Conservation (phyloP, 306 rosid genomes). For the Medicago lupulina region DNA sequence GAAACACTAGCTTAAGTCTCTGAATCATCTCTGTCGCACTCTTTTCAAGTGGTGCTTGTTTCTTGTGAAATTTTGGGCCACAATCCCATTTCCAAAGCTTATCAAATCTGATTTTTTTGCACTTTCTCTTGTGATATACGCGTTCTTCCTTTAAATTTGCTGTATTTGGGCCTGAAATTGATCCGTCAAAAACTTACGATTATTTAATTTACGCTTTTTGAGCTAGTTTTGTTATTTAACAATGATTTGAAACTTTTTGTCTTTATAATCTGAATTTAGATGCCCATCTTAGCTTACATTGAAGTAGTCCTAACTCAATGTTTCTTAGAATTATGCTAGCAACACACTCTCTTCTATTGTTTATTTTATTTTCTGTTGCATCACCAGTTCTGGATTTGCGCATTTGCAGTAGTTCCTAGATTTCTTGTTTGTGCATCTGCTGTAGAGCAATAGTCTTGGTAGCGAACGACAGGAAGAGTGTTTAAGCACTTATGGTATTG, state of each 20-base stretch:
- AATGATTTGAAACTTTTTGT: background rate
- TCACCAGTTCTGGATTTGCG: background rate
- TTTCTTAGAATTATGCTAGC: no score
- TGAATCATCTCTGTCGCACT: background rate
- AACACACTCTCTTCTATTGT: no score
- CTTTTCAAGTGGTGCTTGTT: background rate
- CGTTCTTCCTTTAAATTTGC: background rate
- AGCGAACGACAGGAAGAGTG: background rate
- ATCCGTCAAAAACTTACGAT: background rate
- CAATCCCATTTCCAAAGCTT: background rate
- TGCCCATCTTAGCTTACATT: no score
- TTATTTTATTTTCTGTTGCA: background rate
- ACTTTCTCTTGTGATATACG: background rate
- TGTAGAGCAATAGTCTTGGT: background rate
- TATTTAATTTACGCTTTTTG: background rate
- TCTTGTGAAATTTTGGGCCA: background rate
- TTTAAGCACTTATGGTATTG: background rate
- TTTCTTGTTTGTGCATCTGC: background rate
- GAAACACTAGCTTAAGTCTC: constrained; percentile 1
- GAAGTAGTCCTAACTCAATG: no score
- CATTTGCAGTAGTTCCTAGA: background rate
- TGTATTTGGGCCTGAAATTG: background rate
- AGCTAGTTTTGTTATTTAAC: background rate
- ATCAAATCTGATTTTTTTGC: background rate
- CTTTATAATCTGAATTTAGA: background rate